Evolutionary conservation across 345 rosid genomes (phyloP).

Genomic region (Pseudoturritis turrita): DNA sequence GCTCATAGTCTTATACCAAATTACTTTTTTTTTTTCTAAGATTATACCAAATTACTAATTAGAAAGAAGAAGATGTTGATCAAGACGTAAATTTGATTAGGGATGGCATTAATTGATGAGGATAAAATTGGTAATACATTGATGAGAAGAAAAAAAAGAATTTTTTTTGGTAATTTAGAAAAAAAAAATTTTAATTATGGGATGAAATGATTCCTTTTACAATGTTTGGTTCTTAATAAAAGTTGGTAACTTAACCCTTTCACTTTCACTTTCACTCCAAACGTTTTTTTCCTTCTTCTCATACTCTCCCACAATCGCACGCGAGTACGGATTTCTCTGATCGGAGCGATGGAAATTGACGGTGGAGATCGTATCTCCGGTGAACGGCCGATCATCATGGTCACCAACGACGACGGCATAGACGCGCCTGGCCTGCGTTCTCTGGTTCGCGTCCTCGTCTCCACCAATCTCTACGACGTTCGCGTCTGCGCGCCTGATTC

Average conservation of each 20-base stretch:
- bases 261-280: neutral
- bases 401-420: conserved; percentile 95
- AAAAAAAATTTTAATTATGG: no score
- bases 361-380: conserved; percentile 7
- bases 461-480: conserved; percentile 55
- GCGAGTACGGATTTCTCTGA: neutral
- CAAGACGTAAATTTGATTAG: no score
- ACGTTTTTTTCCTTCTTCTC: neutral
- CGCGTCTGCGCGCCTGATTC: conserved; percentile 90
- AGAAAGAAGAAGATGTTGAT: no score
- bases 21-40: no score
- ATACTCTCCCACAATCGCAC: neutral
- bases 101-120: no score
- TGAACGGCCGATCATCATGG: conserved; percentile 47
- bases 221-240: no score
- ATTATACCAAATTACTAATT: no score
- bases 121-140: no score
- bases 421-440: conserved; percentile 79
- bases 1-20: no score
- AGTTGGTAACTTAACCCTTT: neutral
- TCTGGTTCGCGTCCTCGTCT: conserved; percentile 64
- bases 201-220: no score
- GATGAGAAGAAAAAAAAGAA: no score
- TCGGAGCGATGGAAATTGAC: conserved; percentile 29
- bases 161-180: no score